A percentile compares a stretch with the other conserved stretches of the same genome.
phyloP scores from a whole-genome alignment of 2,329 filamentous ascomycete species.

The Lachnellula cervina region DNA sequence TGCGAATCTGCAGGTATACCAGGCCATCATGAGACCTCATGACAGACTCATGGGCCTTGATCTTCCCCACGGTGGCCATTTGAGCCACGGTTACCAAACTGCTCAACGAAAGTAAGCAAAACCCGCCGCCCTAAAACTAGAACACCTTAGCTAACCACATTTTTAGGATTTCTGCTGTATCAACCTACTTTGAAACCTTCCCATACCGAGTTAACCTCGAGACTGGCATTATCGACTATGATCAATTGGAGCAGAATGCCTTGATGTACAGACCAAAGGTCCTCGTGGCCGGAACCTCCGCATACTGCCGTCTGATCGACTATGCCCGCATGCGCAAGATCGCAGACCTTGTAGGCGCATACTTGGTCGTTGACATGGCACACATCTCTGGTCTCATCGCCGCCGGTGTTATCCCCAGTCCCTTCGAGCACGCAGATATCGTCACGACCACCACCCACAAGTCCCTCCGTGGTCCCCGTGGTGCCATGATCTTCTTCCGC shows the following conservation, averaged over 20 bases:
- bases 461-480: slow-evolving; percentile 92
- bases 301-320: slow-evolving; percentile 97
- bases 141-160: slow-evolving; percentile 13
- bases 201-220: slow-evolving; percentile 87
- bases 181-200: slow-evolving; percentile 98
- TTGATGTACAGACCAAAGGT: slow-evolving; percentile 92
- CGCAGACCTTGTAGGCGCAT: slow-evolving; percentile 87
- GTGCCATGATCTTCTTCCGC: slow-evolving; percentile 99
- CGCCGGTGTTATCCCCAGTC: slow-evolving; percentile 86
- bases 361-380: slow-evolving; percentile 96
- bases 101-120: slow-evolving; percentile 74
- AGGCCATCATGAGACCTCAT: slow-evolving; percentile 92
- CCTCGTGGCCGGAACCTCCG: slow-evolving; percentile 92
- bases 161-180: slow-evolving; percentile 82
- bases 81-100: slow-evolving; percentile 97
- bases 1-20: slow-evolving; percentile 97
- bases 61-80: slow-evolving; percentile 89
- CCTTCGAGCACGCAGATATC: slow-evolving; percentile 88
- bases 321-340: slow-evolving; percentile 96
- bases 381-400: slow-evolving; percentile 97
- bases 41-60: slow-evolving; percentile 97
- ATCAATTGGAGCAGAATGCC: slow-evolving; percentile 83
- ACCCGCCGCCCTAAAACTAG: not conserved
- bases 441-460: slow-evolving; percentile 99
- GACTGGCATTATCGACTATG: slow-evolving; percentile 97